These are phyloP conservation scores for Talaromyces trachyspermus DNA, from an alignment of 495 filamentous ascomycete species.

Conservation along the genomic window DNA sequence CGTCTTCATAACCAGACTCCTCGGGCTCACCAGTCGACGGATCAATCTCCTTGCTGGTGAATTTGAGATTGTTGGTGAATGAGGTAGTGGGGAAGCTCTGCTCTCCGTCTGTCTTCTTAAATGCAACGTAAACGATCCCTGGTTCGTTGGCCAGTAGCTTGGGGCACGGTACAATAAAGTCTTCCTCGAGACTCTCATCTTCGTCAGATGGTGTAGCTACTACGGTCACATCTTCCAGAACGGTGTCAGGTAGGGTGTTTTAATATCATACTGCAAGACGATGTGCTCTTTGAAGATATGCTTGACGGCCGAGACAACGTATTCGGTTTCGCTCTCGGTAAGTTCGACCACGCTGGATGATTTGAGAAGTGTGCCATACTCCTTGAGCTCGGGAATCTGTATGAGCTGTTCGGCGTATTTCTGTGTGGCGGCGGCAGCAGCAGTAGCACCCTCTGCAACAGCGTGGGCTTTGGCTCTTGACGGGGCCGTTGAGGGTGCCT, in stretches of 20 bases:
- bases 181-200: slow-evolving; percentile 64
- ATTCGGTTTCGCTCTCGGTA: slow-evolving; percentile 95
- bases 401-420: slow-evolving; percentile 83
- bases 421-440: slow-evolving; percentile 70
- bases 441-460: slow-evolving; percentile 62
- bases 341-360: slow-evolving; percentile 81
- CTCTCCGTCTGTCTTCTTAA: slow-evolving; percentile 73
- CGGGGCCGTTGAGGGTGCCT: slow-evolving; percentile 78
- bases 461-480: slow-evolving; percentile 62
- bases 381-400: slow-evolving; percentile 80
- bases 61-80: slow-evolving; percentile 91
- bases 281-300: slow-evolving; percentile 96
- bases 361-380: slow-evolving; percentile 83
- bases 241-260: slow-evolving; percentile 90
- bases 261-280: slow-evolving; percentile 94
- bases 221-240: slow-evolving; percentile 86
- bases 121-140: slow-evolving; percentile 90
- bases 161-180: slow-evolving; percentile 86
- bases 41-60: slow-evolving; percentile 96
- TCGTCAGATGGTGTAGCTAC: slow-evolving; percentile 78
- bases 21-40: slow-evolving; percentile 91
- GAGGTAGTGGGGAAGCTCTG: slow-evolving; percentile 60
- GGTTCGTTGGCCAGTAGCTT: slow-evolving; percentile 74
- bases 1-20: slow-evolving; percentile 87
- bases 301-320: slow-evolving; percentile 88